Evolutionary conservation across 2,329 filamentous ascomycete species (phyloP), one percentile per base, ranked within the genome.

Genomic region (Alternaria postmessia): DNA sequence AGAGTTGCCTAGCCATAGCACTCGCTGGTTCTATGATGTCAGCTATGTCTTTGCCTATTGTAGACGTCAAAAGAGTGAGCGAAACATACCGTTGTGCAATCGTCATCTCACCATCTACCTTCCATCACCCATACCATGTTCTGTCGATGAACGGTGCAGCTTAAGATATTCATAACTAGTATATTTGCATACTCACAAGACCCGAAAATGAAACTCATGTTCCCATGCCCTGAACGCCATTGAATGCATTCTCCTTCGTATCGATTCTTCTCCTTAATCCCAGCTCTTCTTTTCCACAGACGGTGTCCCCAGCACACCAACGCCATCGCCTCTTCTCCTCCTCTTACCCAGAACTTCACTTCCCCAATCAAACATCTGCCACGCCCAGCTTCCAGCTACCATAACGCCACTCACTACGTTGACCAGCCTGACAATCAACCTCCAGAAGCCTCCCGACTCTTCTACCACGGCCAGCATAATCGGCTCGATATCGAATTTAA

Each of bases 401-500:
- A 99, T 82, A 20, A 97, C 93, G 14, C 95, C 95, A 61, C 89
- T 92, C 11, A 97, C 85, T 18, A 98, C 91, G 79, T 99, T 99
- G 66, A 98, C 89, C 51, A 97, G 81, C 75, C 94, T 89, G 66
- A 98, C 86, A 44, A 94, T 62, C 69, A 99, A 87, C 24, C 86
- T 84, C 66, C 97, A 80, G 59, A 97, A 83, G 43, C 91, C 85
- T 58, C 90, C 89, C 74, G 93, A 88, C 73, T 89, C 88, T 81
- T 98, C 94, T 63, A 90, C 90, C 42, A 99, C 90, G 28, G 91
- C 89, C 54, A 99, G 84, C 77, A 95, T 82, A 71, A 99, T 94
- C 1, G 95, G 95, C 83, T 99, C 95, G 70, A 99, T 97, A 77
- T 98, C 94, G 81, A 96, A 99, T 82, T 98, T 99, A 86, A 99